Evolutionary conservation across 345 rosid species (phyloP).

Genomic region (Ceriops zippeliana): DNA sequence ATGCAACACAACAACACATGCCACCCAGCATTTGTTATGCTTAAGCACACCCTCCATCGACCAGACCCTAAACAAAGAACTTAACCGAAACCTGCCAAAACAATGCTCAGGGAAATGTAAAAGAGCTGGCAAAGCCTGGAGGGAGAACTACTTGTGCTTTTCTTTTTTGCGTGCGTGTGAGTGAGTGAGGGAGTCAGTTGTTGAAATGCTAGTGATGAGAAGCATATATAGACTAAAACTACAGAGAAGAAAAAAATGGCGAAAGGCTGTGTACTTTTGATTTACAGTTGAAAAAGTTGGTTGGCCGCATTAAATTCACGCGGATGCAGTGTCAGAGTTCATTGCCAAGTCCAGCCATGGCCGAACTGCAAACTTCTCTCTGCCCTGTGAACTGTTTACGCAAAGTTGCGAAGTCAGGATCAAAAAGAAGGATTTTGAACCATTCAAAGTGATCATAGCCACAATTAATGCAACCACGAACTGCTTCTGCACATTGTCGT

Average conservation of each 20-base stretch:
- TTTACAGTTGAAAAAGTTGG: conserved; percentile 27
- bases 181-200: not conserved
- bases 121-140: too few relatives aligned
- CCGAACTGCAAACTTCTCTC: not conserved
- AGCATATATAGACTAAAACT: not conserved
- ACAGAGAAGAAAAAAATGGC: not conserved
- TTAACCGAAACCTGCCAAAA: not conserved
- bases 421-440: not conserved
- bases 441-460: not conserved
- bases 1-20: not conserved
- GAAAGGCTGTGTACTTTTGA: not conserved
- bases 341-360: not conserved
- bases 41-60: not conserved
- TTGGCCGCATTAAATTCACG: conserved; percentile 32
- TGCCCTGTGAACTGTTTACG: not conserved
- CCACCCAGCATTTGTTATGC: not conserved
- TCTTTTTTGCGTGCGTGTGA: not conserved
- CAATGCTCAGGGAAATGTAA: not conserved
- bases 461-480: too few relatives aligned
- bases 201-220: not conserved
- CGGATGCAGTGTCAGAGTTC: conserved; percentile 17
- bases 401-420: not conserved
- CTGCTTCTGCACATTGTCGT: too few relatives aligned
- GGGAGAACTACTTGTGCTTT: not conserved
- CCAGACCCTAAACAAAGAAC: not conserved